Base-by-base conservation (phyloP, 805 yeast species). In the Schwanniomyces sp. region DNA sequence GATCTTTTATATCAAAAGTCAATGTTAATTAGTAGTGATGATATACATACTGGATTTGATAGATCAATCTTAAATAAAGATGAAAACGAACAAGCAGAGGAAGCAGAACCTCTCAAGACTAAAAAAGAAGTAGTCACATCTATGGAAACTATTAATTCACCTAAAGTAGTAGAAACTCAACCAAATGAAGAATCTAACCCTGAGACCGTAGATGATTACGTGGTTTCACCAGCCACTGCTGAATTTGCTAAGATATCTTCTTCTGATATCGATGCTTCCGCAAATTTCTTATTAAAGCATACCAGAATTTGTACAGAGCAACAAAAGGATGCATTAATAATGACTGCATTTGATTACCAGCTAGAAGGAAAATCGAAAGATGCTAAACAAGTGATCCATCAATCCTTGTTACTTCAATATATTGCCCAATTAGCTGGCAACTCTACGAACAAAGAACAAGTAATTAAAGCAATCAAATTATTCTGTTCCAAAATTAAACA, bases 31-130 rank as follows among this genome's bases (percentile, higher is more conserved):
- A 84, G 95, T 2, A 85, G 94, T 44, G 98, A 91, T 12, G 99
- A 92, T 67, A 78, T 91, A 36, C 94, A 83, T 56, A 90, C 94
- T 11, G 98, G 97, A 0, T 94, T 89, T 74, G 96, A 92, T 62
- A 81, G 88, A 38, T 86, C 96, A 0, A 81, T 88, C 54, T 64
- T 90, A 61, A 89, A 90, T 64, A 86, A 84, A 55, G 71, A 67
- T n/a, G 57, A 60, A 5, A 69, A 54, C 14, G 66, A 57, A 37
- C 52, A 57, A 3, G 43, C 63, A 25, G 48, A 62, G 10, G 54
- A 41, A 24, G 45, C 39, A n/a, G 41, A 24, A 27, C 18, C 39
- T n/a, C 12, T 55, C 2, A 30, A 47, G 8, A 30, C 54, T 3
- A 45, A 66, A 14, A 53, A 58, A 18, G 43, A 66, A n/a, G 59